phyloP scores from a whole-genome alignment of 768 basidiomycete species.

The Tylopilus subfusipes region DNA sequence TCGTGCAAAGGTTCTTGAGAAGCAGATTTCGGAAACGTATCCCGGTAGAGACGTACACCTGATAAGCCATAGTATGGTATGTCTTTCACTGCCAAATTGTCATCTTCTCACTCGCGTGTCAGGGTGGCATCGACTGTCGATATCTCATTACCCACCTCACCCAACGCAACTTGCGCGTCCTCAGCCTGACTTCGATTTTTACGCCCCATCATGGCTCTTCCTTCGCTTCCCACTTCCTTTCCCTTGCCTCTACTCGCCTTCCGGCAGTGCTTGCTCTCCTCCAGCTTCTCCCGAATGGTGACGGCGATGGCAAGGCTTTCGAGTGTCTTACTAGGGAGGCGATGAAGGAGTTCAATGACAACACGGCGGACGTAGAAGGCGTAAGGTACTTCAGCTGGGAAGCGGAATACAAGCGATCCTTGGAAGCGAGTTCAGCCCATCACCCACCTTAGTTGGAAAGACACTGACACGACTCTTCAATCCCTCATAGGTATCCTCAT shows the following conservation, averaged over 20 bases:
- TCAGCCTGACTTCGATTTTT: slow-evolving; percentile 90
- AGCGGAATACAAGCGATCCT: slow-evolving; percentile 86
- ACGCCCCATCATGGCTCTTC: slow-evolving; percentile 92
- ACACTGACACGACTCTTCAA: neutral
- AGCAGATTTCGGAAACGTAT: slow-evolving; percentile 74
- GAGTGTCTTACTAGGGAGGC: slow-evolving; percentile 78
- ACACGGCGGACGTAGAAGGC: slow-evolving; percentile 78
- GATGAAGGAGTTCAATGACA: no score
- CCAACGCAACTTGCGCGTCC: slow-evolving; percentile 71
- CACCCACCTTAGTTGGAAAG: neutral
- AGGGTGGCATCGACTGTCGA: slow-evolving; percentile 95
- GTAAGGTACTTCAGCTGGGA: slow-evolving; percentile 96
- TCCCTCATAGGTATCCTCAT: slow-evolving; percentile 54
- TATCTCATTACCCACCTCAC: no score
- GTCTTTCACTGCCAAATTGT: slow-evolving; percentile 2
- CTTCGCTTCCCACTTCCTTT: slow-evolving; percentile 89
- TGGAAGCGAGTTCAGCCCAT: slow-evolving; percentile 51
- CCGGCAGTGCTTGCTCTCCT: slow-evolving; percentile 73
- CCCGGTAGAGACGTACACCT: slow-evolving; percentile 85
- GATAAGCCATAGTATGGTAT: slow-evolving; percentile 78
- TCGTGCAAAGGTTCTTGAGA: slow-evolving; percentile 85
- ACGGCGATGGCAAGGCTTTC: slow-evolving; percentile 94
- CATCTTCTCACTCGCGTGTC: slow-evolving; percentile 22
- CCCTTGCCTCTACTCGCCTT: slow-evolving; percentile 60
- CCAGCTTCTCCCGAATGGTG: slow-evolving; percentile 83